phyloP scores from a whole-genome alignment of 208 protist genomes.

The Angomonas deanei region DNA sequence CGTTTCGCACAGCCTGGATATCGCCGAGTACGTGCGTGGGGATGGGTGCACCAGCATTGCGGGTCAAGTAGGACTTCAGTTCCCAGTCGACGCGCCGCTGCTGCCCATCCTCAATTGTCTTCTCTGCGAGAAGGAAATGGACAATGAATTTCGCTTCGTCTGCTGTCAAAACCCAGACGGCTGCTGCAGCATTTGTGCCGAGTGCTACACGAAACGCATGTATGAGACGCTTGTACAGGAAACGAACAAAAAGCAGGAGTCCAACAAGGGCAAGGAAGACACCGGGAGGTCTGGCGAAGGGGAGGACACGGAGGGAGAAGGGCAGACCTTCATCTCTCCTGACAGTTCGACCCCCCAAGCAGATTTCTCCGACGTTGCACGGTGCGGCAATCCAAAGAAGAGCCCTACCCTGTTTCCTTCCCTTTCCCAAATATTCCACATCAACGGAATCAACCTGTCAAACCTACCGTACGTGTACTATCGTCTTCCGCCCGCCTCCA shows the following conservation, averaged over 20 bases:
- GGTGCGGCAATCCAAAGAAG: slow-evolving; percentile 21
- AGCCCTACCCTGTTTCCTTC: slow-evolving; percentile 37
- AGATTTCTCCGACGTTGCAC: slow-evolving; percentile 44
- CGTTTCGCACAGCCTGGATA: slow-evolving; percentile 7
- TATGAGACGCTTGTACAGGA: slow-evolving; percentile 13
- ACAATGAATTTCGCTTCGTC: slow-evolving; percentile 77
- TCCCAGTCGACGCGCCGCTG: slow-evolving; percentile 17
- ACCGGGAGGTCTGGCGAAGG: neutral
- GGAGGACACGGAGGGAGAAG: neutral
- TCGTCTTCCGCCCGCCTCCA: slow-evolving; percentile 38
- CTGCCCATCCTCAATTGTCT: slow-evolving; percentile 40
- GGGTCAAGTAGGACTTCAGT: slow-evolving; percentile 50
- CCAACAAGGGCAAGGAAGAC: neutral
- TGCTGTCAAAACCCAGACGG: slow-evolving; percentile 34
- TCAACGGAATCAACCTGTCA: slow-evolving; percentile 64
- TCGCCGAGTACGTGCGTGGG: slow-evolving; percentile 32
- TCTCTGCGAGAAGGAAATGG: slow-evolving; percentile 38
- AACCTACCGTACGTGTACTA: slow-evolving; percentile 79
- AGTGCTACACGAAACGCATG: slow-evolving; percentile 58
- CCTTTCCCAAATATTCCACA: slow-evolving; percentile 51
- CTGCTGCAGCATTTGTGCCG: slow-evolving; percentile 76
- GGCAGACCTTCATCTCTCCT: neutral
- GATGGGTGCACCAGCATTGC: slow-evolving; percentile 54
- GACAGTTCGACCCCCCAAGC: neutral
- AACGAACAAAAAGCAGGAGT: neutral